Evolutionary conservation across 2,329 filamentous ascomycete species (phyloP), one percentile per base, ranked within the genome.

Genomic region (Bipolaris victoriae): DNA sequence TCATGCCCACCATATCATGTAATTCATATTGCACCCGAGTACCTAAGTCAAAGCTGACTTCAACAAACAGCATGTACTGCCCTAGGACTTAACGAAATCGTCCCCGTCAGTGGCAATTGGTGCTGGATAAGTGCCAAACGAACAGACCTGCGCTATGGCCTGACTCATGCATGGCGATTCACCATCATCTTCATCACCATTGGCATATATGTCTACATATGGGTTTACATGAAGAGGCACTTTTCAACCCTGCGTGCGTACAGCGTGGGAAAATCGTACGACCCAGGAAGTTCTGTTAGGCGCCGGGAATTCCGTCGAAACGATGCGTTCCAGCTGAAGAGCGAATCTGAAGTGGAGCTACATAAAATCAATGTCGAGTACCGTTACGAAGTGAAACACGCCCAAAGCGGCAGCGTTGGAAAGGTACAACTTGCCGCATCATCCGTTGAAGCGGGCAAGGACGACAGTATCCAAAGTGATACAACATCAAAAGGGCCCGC

Each of bases 1-100:
- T 80, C 4, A 61, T 79, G 1, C 77, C 79, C 5, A 52, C 49
- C 2, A 57, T 52, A 24, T 52, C 54, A 43, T 16, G 54, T 57
- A 48, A 57, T 37, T 22, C 5, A 29, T 29, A 18, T 16, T 2
- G 29, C 22, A 16, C 26, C 4, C 11, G 4, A 20, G 13, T n/a
- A 18, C n/a, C n/a, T 5, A 52, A 18, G 7, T 5, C 16, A 37
- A 41, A 20, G 29, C 49, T 57, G 15, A 57, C 18, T 18, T n/a
- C 7, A 57, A 1, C 18, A 11, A 16, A 52, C 29, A 57, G 54
- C 54, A 15, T 47, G 11, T n/a, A 48, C 49, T 33, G 54, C 49
- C 2, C 49, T 43, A 20, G 54, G 49, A 29, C 15, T 57, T 15
- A 35, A 47, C n/a, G 26, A 41, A 37, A 29, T 57, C 7, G 26